Conservation (phyloP, 805 yeast species). For the Cyberlindnera mississippiensis region DNA sequence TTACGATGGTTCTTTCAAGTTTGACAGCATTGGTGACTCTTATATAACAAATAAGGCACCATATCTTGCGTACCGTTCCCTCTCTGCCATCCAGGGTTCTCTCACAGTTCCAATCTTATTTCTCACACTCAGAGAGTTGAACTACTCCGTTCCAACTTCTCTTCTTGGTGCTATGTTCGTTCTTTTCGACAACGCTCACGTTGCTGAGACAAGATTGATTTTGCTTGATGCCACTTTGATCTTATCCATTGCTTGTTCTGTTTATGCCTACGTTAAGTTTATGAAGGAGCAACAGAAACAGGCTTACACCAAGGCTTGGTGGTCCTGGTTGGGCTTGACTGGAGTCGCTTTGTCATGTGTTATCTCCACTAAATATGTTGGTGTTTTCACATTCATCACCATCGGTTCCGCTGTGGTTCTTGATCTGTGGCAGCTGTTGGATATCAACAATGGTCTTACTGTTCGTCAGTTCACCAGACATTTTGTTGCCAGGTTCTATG, state of each 20-base stretch:
- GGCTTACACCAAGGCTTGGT: slow-evolving; percentile 76
- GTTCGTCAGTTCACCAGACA: slow-evolving; percentile 58
- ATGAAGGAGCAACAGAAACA: slow-evolving; percentile 56
- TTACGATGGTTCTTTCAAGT: slow-evolving; percentile 88
- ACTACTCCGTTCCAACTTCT: slow-evolving; percentile 75
- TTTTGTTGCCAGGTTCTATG: slow-evolving; percentile 65
- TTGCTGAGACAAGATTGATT: slow-evolving; percentile 85
- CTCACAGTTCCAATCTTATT: slow-evolving; percentile 81
- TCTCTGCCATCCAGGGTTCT: slow-evolving; percentile 78
- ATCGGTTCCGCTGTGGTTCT: slow-evolving; percentile 82
- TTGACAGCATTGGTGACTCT: slow-evolving; percentile 82
- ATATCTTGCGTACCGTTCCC: slow-evolving; percentile 74
- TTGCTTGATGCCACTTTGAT: slow-evolving; percentile 87
- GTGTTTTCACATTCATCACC: slow-evolving; percentile 84
- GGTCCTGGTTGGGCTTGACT: slow-evolving; percentile 79
- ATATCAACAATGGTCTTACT: slow-evolving; percentile 61
- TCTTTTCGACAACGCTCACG: slow-evolving; percentile 85
- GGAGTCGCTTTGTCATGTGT: slow-evolving; percentile 88
- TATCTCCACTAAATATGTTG: slow-evolving; percentile 94
- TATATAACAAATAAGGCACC: slow-evolving; percentile 81
- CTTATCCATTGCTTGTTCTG: slow-evolving; percentile 74
- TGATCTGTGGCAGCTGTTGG: slow-evolving; percentile 87
- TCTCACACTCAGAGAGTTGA: slow-evolving; percentile 79
- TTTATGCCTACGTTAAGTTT: slow-evolving; percentile 76
- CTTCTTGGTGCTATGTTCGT: slow-evolving; percentile 72